phyloP scores from a whole-genome alignment of 2,329 filamentous ascomycete genomes.

The Cladosporium sp. region DNA sequence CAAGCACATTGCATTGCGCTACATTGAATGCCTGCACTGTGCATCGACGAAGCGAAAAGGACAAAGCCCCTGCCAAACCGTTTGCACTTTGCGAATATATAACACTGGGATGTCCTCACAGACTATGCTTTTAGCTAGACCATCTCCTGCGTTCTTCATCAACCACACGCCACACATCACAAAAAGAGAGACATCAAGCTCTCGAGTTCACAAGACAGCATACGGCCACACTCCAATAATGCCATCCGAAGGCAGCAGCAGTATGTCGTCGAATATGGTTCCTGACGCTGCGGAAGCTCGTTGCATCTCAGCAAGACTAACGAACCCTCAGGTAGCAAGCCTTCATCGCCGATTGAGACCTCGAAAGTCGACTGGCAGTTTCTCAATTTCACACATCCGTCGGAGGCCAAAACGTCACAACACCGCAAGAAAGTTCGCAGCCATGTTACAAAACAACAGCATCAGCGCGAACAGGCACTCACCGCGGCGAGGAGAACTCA shows the following conservation, averaged over 20 bases:
- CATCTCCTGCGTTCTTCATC: background rate
- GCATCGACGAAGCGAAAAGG: constrained; percentile 12
- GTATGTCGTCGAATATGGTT: background rate
- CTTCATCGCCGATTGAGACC: constrained; percentile 17
- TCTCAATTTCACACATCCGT: constrained; percentile 33
- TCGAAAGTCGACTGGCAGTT: constrained; percentile 31
- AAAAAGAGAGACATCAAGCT: background rate
- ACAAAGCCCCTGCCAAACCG: constrained; percentile 16
- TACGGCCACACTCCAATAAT: background rate
- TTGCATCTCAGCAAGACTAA: background rate
- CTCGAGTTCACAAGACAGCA: background rate
- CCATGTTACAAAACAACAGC: constrained; percentile 31
- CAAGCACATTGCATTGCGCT: constrained; percentile 22
- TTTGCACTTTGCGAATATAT: background rate
- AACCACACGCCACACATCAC: background rate
- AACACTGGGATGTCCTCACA: background rate
- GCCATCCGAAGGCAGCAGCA: constrained; percentile 7
- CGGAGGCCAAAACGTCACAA: constrained; percentile 29
- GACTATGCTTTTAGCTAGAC: background rate
- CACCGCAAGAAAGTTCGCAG: constrained; percentile 32
- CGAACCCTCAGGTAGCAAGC: constrained; percentile 21
- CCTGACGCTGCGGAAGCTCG: background rate
- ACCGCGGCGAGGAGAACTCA: constrained; percentile 19
- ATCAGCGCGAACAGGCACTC: constrained; percentile 25
- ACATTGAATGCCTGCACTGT: constrained; percentile 10